These are phyloP conservation scores for Pythium dissotocum DNA, from an alignment of 352 stramenopile species.

Conservation along the genomic window DNA sequence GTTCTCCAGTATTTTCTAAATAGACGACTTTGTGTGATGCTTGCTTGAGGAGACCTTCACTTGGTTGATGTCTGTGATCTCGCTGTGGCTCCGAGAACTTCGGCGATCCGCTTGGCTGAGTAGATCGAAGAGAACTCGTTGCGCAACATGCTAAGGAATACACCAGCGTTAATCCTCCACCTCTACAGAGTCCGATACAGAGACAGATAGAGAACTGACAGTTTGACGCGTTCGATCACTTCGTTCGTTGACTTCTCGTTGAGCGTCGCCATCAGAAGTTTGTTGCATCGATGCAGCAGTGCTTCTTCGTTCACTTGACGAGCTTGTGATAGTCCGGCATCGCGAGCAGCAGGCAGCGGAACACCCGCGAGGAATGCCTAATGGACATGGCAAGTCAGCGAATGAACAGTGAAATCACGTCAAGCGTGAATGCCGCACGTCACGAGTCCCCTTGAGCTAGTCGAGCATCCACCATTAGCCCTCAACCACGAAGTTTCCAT, in stretches of 20 bases:
- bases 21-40: constrained; percentile 20
- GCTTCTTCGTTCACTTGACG: constrained; percentile 6
- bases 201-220: background rate
- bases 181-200: no score
- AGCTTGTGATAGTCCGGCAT: background rate
- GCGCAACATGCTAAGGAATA: constrained; percentile 11
- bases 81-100: constrained; percentile 8
- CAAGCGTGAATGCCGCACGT: no score
- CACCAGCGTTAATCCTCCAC: no score
- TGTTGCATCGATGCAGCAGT: constrained; percentile 18
- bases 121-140: constrained; percentile 20
- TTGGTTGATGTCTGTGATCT: background rate
- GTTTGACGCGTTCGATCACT: background rate
- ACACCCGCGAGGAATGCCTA: constrained; percentile 23
- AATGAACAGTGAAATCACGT: no score
- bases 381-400: no score
- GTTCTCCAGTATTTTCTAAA: constrained; percentile 74
- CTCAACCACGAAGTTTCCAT: background rate
- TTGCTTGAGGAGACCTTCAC: background rate
- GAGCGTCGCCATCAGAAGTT: constrained; percentile 14
- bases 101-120: background rate
- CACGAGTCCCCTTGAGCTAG: background rate
- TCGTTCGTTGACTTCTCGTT: background rate
- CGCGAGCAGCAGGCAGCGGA: constrained; percentile 6
- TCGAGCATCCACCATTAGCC: background rate